Conservation (phyloP, 768 basidiomycete genomes). For the Kwoniella heveanensis region DNA sequence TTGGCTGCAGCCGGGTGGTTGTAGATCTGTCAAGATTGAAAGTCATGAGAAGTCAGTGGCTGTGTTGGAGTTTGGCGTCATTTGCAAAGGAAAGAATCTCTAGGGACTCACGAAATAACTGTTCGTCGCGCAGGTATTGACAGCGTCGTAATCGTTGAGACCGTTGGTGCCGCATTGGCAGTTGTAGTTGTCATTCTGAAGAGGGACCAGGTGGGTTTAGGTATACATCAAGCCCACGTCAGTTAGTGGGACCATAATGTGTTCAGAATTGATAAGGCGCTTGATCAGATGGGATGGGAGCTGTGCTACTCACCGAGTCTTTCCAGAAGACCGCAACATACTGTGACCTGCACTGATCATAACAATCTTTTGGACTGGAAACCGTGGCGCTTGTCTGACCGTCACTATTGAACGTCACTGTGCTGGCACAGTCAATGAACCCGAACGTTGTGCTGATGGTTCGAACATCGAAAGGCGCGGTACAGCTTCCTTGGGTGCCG, state of each 20-base stretch:
- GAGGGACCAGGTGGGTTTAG: no score
- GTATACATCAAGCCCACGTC: no score
- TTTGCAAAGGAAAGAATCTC: no score
- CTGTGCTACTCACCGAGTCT: neutral
- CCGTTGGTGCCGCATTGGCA: neutral
- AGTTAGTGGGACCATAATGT: no score
- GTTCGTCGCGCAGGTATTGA: neutral
- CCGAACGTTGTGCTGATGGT: neutral
- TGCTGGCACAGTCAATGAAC: neutral
- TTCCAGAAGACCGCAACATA: neutral
- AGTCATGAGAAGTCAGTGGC: no score
- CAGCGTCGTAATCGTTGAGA: neutral
- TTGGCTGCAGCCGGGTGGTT: neutral
- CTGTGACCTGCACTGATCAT: neutral
- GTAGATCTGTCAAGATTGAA: neutral
- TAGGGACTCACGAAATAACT: constrained; percentile 9
- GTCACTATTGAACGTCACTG: neutral
- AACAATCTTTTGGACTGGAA: neutral
- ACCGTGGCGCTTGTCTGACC: neutral
- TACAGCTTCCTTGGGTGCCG: neutral
- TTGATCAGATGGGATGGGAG: no score
- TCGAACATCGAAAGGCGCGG: neutral
- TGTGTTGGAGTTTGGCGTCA: no score
- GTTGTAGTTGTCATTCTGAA: constrained; percentile 5
- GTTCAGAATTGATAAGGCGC: no score